Evolutionary conservation across 257 asterid genomes (phyloP), one percentile per base, ranked within the genome.

Genomic region (Eucommia ulmoides): DNA sequence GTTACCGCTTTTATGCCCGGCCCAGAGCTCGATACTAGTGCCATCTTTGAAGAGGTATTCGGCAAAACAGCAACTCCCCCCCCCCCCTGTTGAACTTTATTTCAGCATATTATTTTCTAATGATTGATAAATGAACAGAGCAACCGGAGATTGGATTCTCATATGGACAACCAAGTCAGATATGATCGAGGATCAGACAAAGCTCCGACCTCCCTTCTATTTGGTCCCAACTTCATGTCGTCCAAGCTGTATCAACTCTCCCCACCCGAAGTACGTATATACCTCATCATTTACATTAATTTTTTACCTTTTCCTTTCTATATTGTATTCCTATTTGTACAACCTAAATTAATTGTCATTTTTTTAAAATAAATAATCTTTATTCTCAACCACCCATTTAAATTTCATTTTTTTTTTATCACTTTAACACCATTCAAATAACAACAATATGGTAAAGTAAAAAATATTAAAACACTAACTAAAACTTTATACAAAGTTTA

Each of bases 191-290:
- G 16, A 3, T 3, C 3, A 38, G 11, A 38, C 7, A 38, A 15
- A 15, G 17, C 6, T 4, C 11, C 6, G n/a, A 56, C 41, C 0
- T 20, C 62, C 1, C 10, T 49, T 8, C 24, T 45, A 20, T 33
- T 49, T 35, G 63, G 63, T 14, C 63, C 24, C n/a, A 35, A 35
- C 3, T 49, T 9, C 4, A 12, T 24, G 8, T 24, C 55, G 18
- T 17, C 24, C 23, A 8, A 9, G 7, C 16, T 57, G 23, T 57
- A 57, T 24, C 41, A 49, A 20, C 19, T 6, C n/a, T 48, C 35
- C 24, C 63, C 63, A 2, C 18, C 35, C 3, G 41, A 57, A 55
- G 63, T 57, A 24, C 12, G 23, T 19, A 44, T 4, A 14, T 15
- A 14, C 45, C 38, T 12, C 7, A 29, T 12, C 38, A 29, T 5